Conservation (phyloP, 1,284 basidiomycete genomes). For the Kwoniella shivajii region DNA sequence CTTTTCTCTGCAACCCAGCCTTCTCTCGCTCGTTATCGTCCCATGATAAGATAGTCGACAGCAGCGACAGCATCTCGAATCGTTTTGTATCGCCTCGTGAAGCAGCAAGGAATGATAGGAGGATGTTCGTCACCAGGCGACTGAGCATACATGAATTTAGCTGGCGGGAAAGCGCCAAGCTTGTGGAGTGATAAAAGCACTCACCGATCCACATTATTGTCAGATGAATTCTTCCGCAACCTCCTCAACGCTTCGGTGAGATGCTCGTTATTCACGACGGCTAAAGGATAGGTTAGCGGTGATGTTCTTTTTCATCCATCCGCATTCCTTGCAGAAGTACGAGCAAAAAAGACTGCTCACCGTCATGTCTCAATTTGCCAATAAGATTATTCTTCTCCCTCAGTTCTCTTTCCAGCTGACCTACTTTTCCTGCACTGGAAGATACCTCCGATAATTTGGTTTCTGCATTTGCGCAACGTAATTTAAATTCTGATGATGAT, state of each 20-base stretch:
- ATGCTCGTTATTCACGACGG: conserved; percentile 95
- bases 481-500: conserved; percentile 80
- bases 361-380: conserved; percentile 90
- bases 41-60: conserved; percentile 89
- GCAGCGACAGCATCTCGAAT: conserved; percentile 91
- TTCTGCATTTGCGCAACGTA: conserved; percentile 81
- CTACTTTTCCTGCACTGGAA: conserved; percentile 66
- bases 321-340: not conserved
- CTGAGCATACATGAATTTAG: conserved; percentile 48
- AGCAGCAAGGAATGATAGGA: conserved; percentile 88
- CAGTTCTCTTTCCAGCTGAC: conserved; percentile 79
- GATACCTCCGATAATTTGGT: conserved; percentile 70
- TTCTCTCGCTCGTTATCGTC: conserved; percentile 83
- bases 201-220: conserved; percentile 80
- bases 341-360: conserved; percentile 56
- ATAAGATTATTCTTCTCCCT: conserved; percentile 93
- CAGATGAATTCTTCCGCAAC: conserved; percentile 78
- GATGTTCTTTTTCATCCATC: too few relatives aligned
- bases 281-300: conserved; percentile 61
- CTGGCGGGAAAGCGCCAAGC: too few relatives aligned
- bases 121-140: conserved; percentile 89
- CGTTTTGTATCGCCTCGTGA: conserved; percentile 90
- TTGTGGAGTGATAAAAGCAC: not conserved
- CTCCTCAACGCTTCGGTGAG: conserved; percentile 95
- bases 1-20: conserved; percentile 76